Evolutionary conservation across 176 grass and related monocot species (phyloP).

Genomic region (Lolium multiflorum): DNA sequence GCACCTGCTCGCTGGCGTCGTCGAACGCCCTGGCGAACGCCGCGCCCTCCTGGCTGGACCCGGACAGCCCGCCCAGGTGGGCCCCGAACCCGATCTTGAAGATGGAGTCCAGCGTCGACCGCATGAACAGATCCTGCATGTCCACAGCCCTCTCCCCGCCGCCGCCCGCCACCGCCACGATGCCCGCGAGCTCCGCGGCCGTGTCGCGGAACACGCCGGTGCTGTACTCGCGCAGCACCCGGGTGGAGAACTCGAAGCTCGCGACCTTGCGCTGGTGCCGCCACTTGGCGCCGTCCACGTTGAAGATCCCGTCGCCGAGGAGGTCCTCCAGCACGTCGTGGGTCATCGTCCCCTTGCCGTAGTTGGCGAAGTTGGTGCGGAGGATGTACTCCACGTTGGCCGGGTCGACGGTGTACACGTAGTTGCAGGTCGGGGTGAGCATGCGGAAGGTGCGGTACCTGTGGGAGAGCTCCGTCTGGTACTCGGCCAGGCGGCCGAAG

Average conservation of each 20-base stretch:
- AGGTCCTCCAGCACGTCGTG: constrained; percentile 57
- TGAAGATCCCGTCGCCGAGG: constrained; percentile 86
- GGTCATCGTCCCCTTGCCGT: constrained; percentile 62
- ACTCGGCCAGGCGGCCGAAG: constrained; percentile 58
- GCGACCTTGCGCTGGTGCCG: constrained; percentile 85
- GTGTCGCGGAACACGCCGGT: constrained; percentile 67
- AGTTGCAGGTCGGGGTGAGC: constrained; percentile 58
- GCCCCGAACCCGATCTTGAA: constrained; percentile 73
- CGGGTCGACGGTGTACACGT: constrained; percentile 76
- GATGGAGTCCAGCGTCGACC: constrained; percentile 74
- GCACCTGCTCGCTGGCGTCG: constrained; percentile 55
- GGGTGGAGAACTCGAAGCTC: constrained; percentile 71
- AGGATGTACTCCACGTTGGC: constrained; percentile 80
- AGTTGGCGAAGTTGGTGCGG: constrained; percentile 87
- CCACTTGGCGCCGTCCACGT: constrained; percentile 79
- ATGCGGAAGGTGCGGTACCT: constrained; percentile 77
- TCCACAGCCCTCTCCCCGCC: constrained; percentile 40
- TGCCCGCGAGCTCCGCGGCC: constrained; percentile 53
- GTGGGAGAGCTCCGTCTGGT: constrained; percentile 51
- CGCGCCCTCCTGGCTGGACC: constrained; percentile 32
- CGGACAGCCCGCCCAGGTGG: constrained; percentile 52
- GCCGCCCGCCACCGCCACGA: constrained; percentile 41
- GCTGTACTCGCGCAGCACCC: constrained; percentile 74
- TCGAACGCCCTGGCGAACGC: constrained; percentile 80
- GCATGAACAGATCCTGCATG: constrained; percentile 72